Evolutionary conservation across 2,329 filamentous ascomycete genomes (phyloP), one percentile per base, ranked within the genome.

Genomic region (Diaporthe capsici): DNA sequence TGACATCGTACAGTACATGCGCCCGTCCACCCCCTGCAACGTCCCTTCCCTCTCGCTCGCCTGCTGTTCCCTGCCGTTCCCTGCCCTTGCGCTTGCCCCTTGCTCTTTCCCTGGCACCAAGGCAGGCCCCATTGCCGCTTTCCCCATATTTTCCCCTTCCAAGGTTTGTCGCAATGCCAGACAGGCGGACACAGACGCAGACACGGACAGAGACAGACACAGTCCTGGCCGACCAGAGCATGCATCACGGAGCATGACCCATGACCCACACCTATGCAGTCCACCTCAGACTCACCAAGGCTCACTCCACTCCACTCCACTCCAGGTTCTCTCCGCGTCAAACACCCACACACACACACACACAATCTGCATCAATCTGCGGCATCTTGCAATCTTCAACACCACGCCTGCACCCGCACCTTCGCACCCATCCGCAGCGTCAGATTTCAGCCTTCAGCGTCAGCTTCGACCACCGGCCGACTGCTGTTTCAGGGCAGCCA

Each of bases 91-190:
- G 31, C 47, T 44, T 67, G 47, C 71, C 58, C 47, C 58, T 65
- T 65, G 61, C 68, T 34, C 68, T 37, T 58, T 57, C 71, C 58
- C 71, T 55, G 37, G 58, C 58, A 67, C 51, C 61, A 68, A 49
- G 51, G 39, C 49, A 70, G 49, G 37, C 60, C 72, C 61, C 51
- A 44, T 47, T 74, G 61, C 72, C 58, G 72, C 68, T 51, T 65
- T 72, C 73, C 75, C 75, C 75, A 71, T 72, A 73, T 75, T 76
- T 76, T 74, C 72, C 73, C 75, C 73, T 73, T 75, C 75, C 73
- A 75, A 70, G 75, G 53, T 72, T 74, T 74, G 60, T 68, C 65
- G 51, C 72, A 73, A 73, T 49, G 72, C 47, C 47, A 68, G 65
- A 68, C 63, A 68, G 63, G 22, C 63, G 44, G 44, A 31, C 63